These are phyloP conservation scores for Alopecurus myosuroides DNA, from an alignment of 176 grass and related monocot genomes.

Conservation along the genomic window DNA sequence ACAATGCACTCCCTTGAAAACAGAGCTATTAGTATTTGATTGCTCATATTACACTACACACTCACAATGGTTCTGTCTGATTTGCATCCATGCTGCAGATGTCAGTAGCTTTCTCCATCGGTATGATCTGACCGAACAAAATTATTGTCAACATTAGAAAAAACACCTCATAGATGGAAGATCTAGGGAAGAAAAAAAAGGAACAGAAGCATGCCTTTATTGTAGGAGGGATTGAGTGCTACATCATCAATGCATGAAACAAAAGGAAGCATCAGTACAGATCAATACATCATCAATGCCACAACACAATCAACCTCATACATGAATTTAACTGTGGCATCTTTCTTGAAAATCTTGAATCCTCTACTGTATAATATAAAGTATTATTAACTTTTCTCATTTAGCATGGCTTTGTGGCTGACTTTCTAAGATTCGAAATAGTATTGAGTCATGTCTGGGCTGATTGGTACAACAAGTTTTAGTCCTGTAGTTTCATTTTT, in stretches of 20 bases:
- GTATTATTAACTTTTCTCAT: neutral
- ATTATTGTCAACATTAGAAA: neutral
- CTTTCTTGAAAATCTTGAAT: neutral
- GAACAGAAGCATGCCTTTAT: neutral
- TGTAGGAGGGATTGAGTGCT: neutral
- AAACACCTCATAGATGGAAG: neutral
- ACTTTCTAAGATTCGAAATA: neutral
- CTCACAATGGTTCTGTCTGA: neutral
- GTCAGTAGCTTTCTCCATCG: no score
- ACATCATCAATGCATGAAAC: neutral
- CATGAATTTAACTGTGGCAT: neutral
- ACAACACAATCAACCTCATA: neutral
- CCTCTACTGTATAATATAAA: neutral
- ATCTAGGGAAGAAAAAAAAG: neutral
- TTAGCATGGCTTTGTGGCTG: neutral
- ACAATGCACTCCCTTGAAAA: neutral
- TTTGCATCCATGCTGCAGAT: neutral
- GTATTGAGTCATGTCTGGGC: neutral
- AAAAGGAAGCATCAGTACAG: neutral
- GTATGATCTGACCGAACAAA: neutral
- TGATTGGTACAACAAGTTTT: neutral
- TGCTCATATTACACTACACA: no score
- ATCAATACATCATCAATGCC: neutral
- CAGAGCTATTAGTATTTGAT: neutral
- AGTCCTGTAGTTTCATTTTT: no score